Evolutionary conservation across 192 early-diverging fungal genomes (phyloP), one percentile per base, ranked within the genome.

Genomic region (Coemansia sp.): DNA sequence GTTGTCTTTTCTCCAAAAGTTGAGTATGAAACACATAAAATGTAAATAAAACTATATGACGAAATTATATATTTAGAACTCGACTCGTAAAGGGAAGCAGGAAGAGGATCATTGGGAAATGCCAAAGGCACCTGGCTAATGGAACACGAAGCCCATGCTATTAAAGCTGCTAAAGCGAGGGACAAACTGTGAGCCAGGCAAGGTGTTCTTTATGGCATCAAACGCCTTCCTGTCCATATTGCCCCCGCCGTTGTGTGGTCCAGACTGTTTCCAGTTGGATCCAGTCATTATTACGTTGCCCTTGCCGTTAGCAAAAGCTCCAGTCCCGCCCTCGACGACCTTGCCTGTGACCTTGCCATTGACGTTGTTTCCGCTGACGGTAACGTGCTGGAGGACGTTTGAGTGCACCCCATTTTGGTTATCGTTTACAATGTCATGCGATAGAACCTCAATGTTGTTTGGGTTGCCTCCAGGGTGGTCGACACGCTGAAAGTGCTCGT

Each of bases 381-480:
- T 30, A 20, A 75, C 72, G 23, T 56, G 72, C 43, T 58, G 48
- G 20, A 75, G 39, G 27, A 64, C 34, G 30, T 58, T 67, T 0
- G 60, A 39, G 26, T 75, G 72, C 5, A 67, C 52, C 14, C 60
- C 56, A 11, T 59, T 58, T 24, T 37, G 45, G 32, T 58, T 35
- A 30, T 71, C 67, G 29, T 75, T 67, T 33, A 75, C 51, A 28
- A 67, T 29, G 9, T 67, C 60, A 0, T 67, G 64, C 3, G 46
- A 58, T 10, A 60, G 6, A 15, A 29, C 46, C 8, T 67, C 60
- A 34, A 75, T 28, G 27, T 64, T 67, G 60, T 53, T 60, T 18
- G 64, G 72, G 35, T 75, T 64, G 24, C 53, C 60, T 8, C 52
- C 59, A 1, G 60, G 60, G 32, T 67, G 64, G 43, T 68, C 64